A percentile compares a stretch with the other conserved stretches of the same genome.
These are phyloP conservation scores for Amanita fuliginea DNA, from an alignment of 768 basidiomycete species.

Conservation along the genomic window DNA sequence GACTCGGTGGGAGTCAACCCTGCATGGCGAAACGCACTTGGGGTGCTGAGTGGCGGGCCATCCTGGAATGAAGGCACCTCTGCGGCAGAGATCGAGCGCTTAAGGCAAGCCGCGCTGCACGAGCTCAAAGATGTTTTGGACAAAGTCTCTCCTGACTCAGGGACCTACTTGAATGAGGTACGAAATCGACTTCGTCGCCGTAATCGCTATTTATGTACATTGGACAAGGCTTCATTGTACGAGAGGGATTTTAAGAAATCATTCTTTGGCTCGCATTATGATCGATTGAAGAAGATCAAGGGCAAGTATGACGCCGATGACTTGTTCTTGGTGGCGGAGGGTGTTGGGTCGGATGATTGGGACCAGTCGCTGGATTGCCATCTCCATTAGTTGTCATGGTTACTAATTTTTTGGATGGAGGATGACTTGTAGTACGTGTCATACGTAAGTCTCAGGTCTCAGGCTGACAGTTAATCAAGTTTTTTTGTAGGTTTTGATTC, in stretches of 20 bases:
- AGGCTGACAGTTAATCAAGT: no score
- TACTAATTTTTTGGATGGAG: no score
- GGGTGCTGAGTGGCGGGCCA: neutral
- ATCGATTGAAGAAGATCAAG: conserved; percentile 29
- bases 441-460: no score
- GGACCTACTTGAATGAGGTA: conserved; percentile 8
- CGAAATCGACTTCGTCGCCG: neutral
- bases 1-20: neutral
- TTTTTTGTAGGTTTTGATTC: no score
- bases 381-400: conserved; percentile 11
- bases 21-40: neutral
- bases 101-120: neutral
- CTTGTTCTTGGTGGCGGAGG: conserved; percentile 33
- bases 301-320: conserved; percentile 29
- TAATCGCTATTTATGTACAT: no score
- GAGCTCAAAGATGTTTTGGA: neutral
- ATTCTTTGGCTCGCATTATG: conserved; percentile 37
- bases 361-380: conserved; percentile 13
- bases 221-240: conserved; percentile 30
- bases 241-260: conserved; percentile 28
- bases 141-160: conserved; percentile 10
- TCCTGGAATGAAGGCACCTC: neutral
- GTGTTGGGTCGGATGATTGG: conserved; percentile 43
- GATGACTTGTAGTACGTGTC: no score
- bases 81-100: neutral